Evolutionary conservation across 352 stramenopile species (phyloP), one percentile per base, ranked within the genome.

Genomic region (Phytophthora ohioensis): DNA sequence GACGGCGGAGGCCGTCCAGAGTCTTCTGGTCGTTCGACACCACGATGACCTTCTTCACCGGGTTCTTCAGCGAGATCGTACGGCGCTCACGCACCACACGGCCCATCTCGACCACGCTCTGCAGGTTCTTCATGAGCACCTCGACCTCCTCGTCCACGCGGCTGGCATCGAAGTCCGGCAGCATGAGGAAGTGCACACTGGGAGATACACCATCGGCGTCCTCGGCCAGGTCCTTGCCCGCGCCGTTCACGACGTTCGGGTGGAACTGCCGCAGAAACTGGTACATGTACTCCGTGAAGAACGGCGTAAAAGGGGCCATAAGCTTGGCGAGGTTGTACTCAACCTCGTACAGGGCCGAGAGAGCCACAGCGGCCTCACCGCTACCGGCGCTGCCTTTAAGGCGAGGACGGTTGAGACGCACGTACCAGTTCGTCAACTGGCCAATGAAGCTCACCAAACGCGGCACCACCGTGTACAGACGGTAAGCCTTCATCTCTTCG

Each of bases 231-330:
- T 98, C 97, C 48, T 91, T 88, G 8, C 80, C 75, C 32, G 91
- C 78, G 31, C 17, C 72, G 57, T 71, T 78, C n/a, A 91, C 73
- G 3, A 97, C 91, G 57, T 87, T 82, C 39, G 97, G 96, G 85
- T 99, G 95, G 69, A 98, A 94, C 67, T 98, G 96, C 63, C 97
- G 89, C 36, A 99, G 84, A 69, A 99, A 97, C 79, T 99, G 98
- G 84, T 99, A 99, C 76, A 99, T 98, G 84, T 98, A 99, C 82
- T 99, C 98, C 6, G 98, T 94, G 67, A 99, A 99, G 85, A 99
- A 99, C 27, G 98, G 98, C 54, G 98, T 99, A 85, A 99, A 99
- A 3, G 98, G 98, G 12, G 95, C 94, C 98, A 99, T 99, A 38
- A 99, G 79, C 76, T 93, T 94, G 65, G 67, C 98, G 15, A 94